A percentile compares a stretch with the other conserved stretches of the same genome.
Evolutionary conservation across 495 filamentous ascomycete species (phyloP).

Genomic region (Xylaria intraflava): DNA sequence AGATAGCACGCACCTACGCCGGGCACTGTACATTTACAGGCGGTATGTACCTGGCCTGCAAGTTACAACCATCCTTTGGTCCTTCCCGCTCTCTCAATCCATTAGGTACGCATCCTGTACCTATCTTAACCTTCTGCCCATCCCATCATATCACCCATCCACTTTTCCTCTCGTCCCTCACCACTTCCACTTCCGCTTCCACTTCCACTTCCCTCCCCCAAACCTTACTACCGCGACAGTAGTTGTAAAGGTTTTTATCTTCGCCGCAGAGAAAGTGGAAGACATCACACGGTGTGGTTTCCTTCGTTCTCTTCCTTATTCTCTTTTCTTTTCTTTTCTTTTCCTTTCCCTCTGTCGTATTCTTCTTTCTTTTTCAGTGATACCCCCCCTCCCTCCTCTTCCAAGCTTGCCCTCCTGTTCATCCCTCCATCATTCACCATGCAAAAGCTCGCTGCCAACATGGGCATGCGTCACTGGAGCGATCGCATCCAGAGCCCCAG

Average conservation of each 20-base stretch:
- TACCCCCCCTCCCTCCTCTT: constrained; percentile 20
- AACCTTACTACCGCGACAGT: constrained; percentile 22
- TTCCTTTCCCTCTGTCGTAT: constrained; percentile 12
- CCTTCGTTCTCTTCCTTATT: constrained; percentile 16
- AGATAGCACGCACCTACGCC: not conserved
- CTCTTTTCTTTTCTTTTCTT: constrained; percentile 7
- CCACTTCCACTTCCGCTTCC: constrained; percentile 18
- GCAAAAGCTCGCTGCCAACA: constrained; percentile 89
- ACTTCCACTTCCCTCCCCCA: constrained; percentile 23
- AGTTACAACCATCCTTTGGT: not conserved
- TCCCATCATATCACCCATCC: constrained; percentile 29
- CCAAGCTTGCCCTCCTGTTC: too few relatives aligned
- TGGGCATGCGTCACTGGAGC: constrained; percentile 77
- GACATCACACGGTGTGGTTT: constrained; percentile 29
- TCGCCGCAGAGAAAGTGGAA: constrained; percentile 29
- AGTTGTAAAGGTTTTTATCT: constrained; percentile 21
- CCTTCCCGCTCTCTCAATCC: constrained; percentile 11
- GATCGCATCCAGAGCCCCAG: constrained; percentile 80
- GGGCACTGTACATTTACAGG: not conserved
- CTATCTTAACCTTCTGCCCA: constrained; percentile 20
- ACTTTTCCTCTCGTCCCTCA: constrained; percentile 34
- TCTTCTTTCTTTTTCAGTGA: constrained; percentile 26
- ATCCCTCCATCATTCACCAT: constrained; percentile 45
- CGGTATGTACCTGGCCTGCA: not conserved
- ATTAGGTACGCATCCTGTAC: constrained; percentile 18